A percentile compares a stretch with the other conserved stretches of the same genome.
phyloP scores from a whole-genome alignment of 2,329 filamentous ascomycete genomes.

The Fonsecaea erecta region DNA sequence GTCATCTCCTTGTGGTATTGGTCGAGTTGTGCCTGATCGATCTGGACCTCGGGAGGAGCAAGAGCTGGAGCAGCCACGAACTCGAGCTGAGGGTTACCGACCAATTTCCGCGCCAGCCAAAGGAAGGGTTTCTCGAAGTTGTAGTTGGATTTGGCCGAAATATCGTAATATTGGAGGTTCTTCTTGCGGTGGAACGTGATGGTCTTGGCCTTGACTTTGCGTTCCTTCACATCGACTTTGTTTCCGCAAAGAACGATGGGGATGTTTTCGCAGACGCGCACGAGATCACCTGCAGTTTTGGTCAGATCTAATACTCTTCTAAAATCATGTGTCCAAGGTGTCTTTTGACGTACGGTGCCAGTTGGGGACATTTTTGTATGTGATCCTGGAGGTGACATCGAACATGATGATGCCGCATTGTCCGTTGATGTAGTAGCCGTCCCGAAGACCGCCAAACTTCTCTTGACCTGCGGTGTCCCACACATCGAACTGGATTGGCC shows the following conservation, averaged over 20 bases:
- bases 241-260: slow-evolving; percentile 98
- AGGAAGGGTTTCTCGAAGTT: slow-evolving; percentile 99
- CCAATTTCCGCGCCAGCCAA: slow-evolving; percentile 97
- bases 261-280: slow-evolving; percentile 99
- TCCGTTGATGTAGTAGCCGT: slow-evolving; percentile 99
- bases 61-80: slow-evolving; percentile 95
- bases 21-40: slow-evolving; percentile 80
- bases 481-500: slow-evolving; percentile 96
- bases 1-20: slow-evolving; percentile 90
- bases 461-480: slow-evolving; percentile 99
- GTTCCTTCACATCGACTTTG: slow-evolving; percentile 99
- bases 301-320: slow-evolving; percentile 22
- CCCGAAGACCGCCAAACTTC: slow-evolving; percentile 99
- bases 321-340: neutral
- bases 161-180: slow-evolving; percentile 99
- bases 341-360: slow-evolving; percentile 86
- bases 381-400: slow-evolving; percentile 98
- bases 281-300: slow-evolving; percentile 75
- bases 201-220: slow-evolving; percentile 99
- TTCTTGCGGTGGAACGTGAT: slow-evolving; percentile 99
- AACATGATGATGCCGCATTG: slow-evolving; percentile 99
- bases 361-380: slow-evolving; percentile 99
- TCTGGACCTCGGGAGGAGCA: slow-evolving; percentile 86
- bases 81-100: slow-evolving; percentile 90
- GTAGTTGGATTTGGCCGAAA: slow-evolving; percentile 99